Evolutionary conservation across 129 eudicot genomes (phyloP).

Genomic region (Pittosporum tobira): DNA sequence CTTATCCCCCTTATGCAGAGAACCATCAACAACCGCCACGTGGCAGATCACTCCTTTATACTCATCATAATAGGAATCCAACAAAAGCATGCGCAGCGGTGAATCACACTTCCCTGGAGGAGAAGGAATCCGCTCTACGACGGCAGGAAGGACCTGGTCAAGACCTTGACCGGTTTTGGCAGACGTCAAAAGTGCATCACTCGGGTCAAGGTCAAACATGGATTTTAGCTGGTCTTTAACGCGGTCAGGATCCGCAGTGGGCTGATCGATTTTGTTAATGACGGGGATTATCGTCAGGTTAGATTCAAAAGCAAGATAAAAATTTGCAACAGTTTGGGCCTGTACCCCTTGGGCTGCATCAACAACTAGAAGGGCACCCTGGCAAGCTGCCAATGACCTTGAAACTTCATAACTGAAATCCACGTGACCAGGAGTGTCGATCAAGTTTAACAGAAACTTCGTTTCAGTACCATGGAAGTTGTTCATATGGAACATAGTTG

Average conservation of each 20-base stretch:
- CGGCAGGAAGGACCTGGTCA: conserved; percentile 91
- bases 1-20: conserved; percentile 75
- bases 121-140: conserved; percentile 82
- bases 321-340: conserved; percentile 97
- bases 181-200: conserved; percentile 73
- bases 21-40: conserved; percentile 92
- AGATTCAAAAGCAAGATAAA: conserved; percentile 87
- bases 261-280: conserved; percentile 94
- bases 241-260: conserved; percentile 98
- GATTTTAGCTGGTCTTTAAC: conserved; percentile 74
- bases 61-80: conserved; percentile 95
- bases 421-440: conserved; percentile 97
- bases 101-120: conserved; percentile 65
- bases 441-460: conserved; percentile 60
- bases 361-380: conserved; percentile 89
- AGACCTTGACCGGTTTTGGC: conserved; percentile 96
- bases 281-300: conserved; percentile 72
- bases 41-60: conserved; percentile 98
- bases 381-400: conserved; percentile 95
- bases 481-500: conserved; percentile 75
- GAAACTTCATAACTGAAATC: conserved; percentile 98
- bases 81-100: conserved; percentile 75
- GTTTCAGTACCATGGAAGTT: conserved; percentile 33
- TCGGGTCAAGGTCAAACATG: conserved; percentile 88
- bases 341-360: conserved; percentile 99